Conservation (phyloP, 2,329 filamentous ascomycete genomes). For the Calonectria pauciramosa region DNA sequence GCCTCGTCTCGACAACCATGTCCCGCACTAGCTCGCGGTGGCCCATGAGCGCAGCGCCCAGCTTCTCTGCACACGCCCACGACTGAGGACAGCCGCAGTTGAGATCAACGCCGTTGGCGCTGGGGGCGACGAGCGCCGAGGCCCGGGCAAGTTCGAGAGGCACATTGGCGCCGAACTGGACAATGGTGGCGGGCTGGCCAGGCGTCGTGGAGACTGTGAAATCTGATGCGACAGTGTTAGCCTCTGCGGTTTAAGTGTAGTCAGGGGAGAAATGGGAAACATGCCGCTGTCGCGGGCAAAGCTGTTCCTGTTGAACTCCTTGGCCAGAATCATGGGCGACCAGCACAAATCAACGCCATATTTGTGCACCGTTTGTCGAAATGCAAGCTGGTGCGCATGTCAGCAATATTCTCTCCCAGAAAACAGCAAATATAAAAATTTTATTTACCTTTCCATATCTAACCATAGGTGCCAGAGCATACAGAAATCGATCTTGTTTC, state of each 20-base stretch:
- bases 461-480: constrained; percentile 77
- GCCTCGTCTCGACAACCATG: constrained; percentile 72
- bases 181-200: constrained; percentile 71
- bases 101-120: constrained; percentile 75
- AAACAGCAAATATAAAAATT: not conserved
- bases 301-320: constrained; percentile 75
- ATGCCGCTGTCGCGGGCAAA: constrained; percentile 72
- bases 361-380: constrained; percentile 74
- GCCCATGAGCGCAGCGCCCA: constrained; percentile 79
- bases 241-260: fast-evolving
- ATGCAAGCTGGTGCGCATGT: constrained; percentile 67
- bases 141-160: constrained; percentile 74
- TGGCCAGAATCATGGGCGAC: constrained; percentile 80
- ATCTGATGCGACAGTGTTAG: constrained; percentile 54
- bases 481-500: constrained; percentile 66
- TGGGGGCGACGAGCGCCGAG: constrained; percentile 72
- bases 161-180: constrained; percentile 76
- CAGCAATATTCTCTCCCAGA: not conserved
- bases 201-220: constrained; percentile 70
- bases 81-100: constrained; percentile 82
- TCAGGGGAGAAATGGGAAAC: constrained; percentile 18
- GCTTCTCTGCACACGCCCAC: constrained; percentile 77
- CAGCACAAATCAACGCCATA: constrained; percentile 77
- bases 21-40: constrained; percentile 74
- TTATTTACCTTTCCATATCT: constrained; percentile 69